Evolutionary conservation across 805 yeast species (phyloP), one percentile per base, ranked within the genome.

Genomic region (Citeromyces nyonsensis): DNA sequence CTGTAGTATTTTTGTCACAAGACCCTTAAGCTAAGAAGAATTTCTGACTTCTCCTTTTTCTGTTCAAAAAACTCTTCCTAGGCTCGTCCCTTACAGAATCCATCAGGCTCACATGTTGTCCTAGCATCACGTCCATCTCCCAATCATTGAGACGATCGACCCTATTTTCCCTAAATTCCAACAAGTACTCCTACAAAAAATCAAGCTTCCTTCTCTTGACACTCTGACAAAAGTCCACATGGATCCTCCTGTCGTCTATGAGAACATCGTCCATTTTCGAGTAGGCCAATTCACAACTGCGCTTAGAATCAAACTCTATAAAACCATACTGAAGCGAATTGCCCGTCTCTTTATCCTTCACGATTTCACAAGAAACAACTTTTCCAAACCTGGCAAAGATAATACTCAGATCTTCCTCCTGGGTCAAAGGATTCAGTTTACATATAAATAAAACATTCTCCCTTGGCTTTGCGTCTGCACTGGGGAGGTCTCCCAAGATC

Each of bases 221-320:
- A 46, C 73, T 63, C 44, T 76, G 85, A 37, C 76, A 65, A 54
- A 76, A 76, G 46, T 76, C 84, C 28, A 76, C 79, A 37, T 70
- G 70, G 14, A 77, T 65, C 34, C 78, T 56, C 28, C 66, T 46
- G 35, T 76, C 84, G 44, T 76, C 85, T 26, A 76, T 71, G 29
- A 74, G 43, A 3, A 69, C 76, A 10, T 65, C 66, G 27, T 73
- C 70, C 72, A 76, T 68, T 43, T 68, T 69, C 35, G 57, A 48
- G 44, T 72, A 76, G 0, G 84, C 84, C n/a, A 43, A 39, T 38
- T 77, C 83, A 32, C 80, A 75, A 25, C 61, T 59, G 27, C 54
- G 51, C 36, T 56, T 56, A 2, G 51, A 44, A 14, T 55, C 59
- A 44, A 54, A 76, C 42, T 74, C 80, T 22, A 77, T 66, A 38